phyloP scores from a whole-genome alignment of 2,329 filamentous ascomycete species.

The Dissoconium aciculare region DNA sequence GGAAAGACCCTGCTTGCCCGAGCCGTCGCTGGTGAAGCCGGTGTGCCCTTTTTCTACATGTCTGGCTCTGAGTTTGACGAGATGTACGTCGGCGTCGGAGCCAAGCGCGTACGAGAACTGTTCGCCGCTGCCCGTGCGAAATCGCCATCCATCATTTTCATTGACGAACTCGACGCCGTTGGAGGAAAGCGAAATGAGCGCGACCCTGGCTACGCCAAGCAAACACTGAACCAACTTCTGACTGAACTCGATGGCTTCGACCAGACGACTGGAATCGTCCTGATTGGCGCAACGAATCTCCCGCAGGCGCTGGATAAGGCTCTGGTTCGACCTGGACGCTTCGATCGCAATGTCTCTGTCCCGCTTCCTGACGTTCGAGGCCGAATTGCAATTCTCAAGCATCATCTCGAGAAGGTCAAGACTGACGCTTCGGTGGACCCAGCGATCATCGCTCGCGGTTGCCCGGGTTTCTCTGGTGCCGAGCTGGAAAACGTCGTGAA shows the following conservation, averaged over 20 bases:
- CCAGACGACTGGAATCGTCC: constrained; percentile 85
- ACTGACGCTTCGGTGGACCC: constrained; percentile 66
- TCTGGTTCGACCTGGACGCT: constrained; percentile 81
- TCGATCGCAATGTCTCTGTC: constrained; percentile 84
- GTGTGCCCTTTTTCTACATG: constrained; percentile 99
- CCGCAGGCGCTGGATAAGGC: constrained; percentile 90
- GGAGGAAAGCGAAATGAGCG: constrained; percentile 84
- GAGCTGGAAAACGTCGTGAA: constrained; percentile 96
- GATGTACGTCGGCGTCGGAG: constrained; percentile 91
- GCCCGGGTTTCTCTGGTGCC: constrained; percentile 82
- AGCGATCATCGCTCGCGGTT: constrained; percentile 69
- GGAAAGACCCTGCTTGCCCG: constrained; percentile 93
- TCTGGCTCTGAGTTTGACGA: constrained; percentile 98
- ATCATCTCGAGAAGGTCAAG: constrained; percentile 87
- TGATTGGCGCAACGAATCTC: constrained; percentile 92
- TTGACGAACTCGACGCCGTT: constrained; percentile 87
- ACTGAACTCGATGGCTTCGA: constrained; percentile 96
- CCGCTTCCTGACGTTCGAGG: constrained; percentile 84
- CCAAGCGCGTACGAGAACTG: constrained; percentile 90
- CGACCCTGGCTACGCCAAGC: constrained; percentile 89
- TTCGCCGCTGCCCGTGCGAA: constrained; percentile 71
- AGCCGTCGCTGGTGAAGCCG: constrained; percentile 90
- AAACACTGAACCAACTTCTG: constrained; percentile 91
- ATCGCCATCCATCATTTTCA: constrained; percentile 85
- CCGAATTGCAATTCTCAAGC: constrained; percentile 79